phyloP scores from a whole-genome alignment of 352 stramenopile species.

The Phytophthora hybrid region DNA sequence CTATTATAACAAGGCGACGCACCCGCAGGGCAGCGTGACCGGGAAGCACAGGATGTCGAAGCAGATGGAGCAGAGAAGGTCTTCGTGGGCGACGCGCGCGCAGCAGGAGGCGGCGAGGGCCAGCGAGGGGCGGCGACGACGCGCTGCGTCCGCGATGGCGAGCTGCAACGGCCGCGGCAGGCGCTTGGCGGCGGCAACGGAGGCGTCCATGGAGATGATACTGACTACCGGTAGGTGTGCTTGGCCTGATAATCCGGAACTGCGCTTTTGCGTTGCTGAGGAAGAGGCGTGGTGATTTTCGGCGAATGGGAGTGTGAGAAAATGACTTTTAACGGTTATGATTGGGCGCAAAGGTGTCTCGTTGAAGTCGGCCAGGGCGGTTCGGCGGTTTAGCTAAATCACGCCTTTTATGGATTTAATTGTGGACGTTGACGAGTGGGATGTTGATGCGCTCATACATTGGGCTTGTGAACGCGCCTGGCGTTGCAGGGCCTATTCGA shows the following conservation, averaged over 20 bases:
- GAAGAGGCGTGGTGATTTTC: not conserved
- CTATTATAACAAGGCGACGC: not conserved
- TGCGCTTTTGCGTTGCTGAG: not conserved
- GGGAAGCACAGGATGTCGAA: constrained; percentile 81
- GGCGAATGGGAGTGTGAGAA: not conserved
- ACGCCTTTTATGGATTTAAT: not conserved
- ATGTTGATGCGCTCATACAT: not conserved
- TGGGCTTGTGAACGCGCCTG: not conserved
- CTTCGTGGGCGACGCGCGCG: constrained; percentile 42
- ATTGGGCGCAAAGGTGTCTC: no score
- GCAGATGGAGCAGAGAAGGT: constrained; percentile 80
- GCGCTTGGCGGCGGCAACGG: constrained; percentile 6
- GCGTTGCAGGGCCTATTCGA: not conserved
- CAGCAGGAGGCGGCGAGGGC: not conserved
- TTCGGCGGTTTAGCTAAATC: not conserved
- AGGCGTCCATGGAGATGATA: not conserved
- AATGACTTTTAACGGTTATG: no score
- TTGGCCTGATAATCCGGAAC: constrained; percentile 6
- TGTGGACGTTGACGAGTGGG: not conserved
- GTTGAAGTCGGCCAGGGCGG: not conserved
- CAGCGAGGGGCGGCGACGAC: constrained; percentile 9
- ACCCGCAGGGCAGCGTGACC: constrained; percentile 77
- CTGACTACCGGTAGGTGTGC: not conserved
- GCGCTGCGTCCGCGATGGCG: constrained; percentile 33
- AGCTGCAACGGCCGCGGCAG: constrained; percentile 38